Evolutionary conservation across 768 basidiomycete species (phyloP), one percentile per base, ranked within the genome.

Genomic region (Termitomyces eurrhizus): DNA sequence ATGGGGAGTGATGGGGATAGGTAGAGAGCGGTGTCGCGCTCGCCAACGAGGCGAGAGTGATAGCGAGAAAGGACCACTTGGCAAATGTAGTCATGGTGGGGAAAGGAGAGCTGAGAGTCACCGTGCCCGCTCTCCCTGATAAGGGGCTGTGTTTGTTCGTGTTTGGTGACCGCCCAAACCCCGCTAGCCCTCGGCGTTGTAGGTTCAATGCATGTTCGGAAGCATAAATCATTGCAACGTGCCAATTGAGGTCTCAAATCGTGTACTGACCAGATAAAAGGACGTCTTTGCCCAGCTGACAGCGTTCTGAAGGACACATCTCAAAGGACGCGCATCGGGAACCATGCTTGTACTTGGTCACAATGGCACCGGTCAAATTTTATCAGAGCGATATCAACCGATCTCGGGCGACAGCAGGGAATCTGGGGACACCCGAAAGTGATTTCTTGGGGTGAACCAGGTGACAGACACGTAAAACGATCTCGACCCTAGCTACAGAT

Each of bases 1-100:
- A 68, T 29, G 68, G 64, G 44, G 71, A 50, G 51, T 67, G 65
- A 60, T 72, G 68, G 35, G 75, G 69, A 61, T 65, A 72, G n/a
- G 82, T 84, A 57, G 81, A 81, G 57, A 83, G 78, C n/a, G 83
- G 82, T 12, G 80, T 79, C 13, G 80, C 72, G 53, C 70, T 60
- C 55, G 71, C 77, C 26, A 72, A 61, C 33, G 76, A 70, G 57
- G 73, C 72, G 60, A 77, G 66, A 44, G 77, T 74, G 29, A 79
- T 70, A 57, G 79, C 77, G 50, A 82, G 64, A 64, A 80, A 52
- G 42, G 77, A 76, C 75, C 78, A 79, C 63, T 76, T 72, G 57
- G 75, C 62, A 64, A 81, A 62, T 61, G 70, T 65, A 66, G 75
- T 69, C 80, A 81, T 83, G 74, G 70, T 80, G 74, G 75, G 71